Evolutionary conservation across 2,329 filamentous ascomycete species (phyloP).

Genomic region (Arthrobotrys pseudoclavata): DNA sequence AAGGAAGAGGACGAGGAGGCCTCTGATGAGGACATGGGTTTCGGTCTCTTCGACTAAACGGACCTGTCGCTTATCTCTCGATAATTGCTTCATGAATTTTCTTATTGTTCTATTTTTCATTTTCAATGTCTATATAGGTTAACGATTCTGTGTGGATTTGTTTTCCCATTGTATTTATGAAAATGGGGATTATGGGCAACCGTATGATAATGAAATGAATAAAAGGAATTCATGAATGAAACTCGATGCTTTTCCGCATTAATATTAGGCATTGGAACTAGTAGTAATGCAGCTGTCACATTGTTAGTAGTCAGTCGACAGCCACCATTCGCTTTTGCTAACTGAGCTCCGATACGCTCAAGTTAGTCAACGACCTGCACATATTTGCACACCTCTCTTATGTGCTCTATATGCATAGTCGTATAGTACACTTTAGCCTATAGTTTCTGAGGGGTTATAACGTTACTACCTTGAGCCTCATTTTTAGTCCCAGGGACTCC

Average conservation of each 20-base stretch:
- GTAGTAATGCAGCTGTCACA: not conserved
- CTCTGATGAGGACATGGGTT: constrained; percentile 72
- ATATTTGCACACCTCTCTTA: too few species aligned
- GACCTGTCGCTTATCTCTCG: not conserved
- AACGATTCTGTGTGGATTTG: constrained; percentile 21
- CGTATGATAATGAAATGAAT: constrained; percentile 26
- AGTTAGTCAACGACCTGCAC: not conserved
- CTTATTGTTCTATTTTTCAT: not conserved
- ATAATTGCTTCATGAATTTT: constrained; percentile 10
- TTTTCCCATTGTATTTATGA: constrained; percentile 59
- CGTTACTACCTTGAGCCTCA: not conserved
- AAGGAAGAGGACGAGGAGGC: constrained; percentile 72
- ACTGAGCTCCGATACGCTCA: not conserved
- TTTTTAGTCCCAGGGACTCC: not conserved
- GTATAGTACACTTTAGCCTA: not conserved
- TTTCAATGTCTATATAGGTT: constrained; percentile 57
- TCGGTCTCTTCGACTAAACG: constrained; percentile 81
- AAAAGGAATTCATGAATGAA: constrained; percentile 23
- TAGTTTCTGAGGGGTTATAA: not conserved
- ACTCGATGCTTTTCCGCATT: not conserved
- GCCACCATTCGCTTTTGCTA: not conserved
- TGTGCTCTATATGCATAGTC: not conserved
- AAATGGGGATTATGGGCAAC: constrained; percentile 39
- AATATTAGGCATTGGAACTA: not conserved
- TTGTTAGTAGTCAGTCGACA: constrained; percentile 3